Conservation (phyloP, 2,329 filamentous ascomycete genomes). For the Fusarium udum region DNA sequence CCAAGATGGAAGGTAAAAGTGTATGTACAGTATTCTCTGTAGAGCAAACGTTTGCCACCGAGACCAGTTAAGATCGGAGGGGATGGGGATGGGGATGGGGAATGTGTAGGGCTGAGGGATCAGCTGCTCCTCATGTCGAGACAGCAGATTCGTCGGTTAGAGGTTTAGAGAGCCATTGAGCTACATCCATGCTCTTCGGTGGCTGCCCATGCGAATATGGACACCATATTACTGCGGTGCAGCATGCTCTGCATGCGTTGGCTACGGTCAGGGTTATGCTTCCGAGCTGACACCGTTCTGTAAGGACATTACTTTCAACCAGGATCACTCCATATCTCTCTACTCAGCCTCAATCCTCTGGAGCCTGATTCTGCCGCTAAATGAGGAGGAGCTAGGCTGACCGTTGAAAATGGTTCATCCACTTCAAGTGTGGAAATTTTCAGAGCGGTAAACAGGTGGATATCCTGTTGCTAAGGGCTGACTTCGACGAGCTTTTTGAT, state of each 20-base stretch:
- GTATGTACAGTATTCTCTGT: slow-evolving; percentile 7
- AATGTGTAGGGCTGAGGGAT: slow-evolving; percentile 38
- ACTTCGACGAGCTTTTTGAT: slow-evolving; percentile 15
- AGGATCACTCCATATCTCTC: slow-evolving; percentile 10
- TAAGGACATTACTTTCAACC: slow-evolving; percentile 1
- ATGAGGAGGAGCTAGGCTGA: not conserved
- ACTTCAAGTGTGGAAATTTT: slow-evolving; percentile 1
- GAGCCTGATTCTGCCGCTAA: slow-evolving; percentile 7
- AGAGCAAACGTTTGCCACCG: slow-evolving; percentile 20
- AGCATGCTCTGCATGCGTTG: slow-evolving; percentile 20
- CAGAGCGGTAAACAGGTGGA: slow-evolving; percentile 16
- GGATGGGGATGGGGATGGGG: not conserved
- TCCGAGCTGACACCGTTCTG: slow-evolving; percentile 12
- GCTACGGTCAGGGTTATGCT: slow-evolving; percentile 20
- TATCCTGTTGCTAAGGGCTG: slow-evolving; percentile 20
- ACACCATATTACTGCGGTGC: slow-evolving; percentile 25
- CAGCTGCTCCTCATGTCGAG: slow-evolving; percentile 30
- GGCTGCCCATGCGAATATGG: slow-evolving; percentile 4
- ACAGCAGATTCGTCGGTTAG: slow-evolving; percentile 6
- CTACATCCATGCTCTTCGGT: slow-evolving; percentile 11
- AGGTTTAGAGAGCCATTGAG: not conserved
- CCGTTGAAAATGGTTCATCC: not conserved
- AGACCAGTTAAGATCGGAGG: slow-evolving; percentile 7
- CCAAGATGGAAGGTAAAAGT: not conserved
- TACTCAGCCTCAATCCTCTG: slow-evolving; percentile 28